Conservation (phyloP, 2,329 filamentous ascomycete species). For the Escovopsis sp. region DNA sequence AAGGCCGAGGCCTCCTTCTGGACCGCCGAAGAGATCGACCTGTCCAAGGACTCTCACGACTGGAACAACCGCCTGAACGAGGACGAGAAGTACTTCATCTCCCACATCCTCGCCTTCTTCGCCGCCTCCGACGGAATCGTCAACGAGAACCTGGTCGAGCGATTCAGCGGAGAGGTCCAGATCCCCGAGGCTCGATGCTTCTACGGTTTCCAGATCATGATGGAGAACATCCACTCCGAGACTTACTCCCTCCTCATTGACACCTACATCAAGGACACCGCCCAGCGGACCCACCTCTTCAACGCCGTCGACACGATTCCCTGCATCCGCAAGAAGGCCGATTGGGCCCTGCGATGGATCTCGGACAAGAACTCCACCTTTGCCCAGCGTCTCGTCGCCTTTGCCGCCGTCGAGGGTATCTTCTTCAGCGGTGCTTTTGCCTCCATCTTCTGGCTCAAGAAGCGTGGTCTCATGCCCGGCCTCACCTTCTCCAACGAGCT, state of each 20-base stretch:
- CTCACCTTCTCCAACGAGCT: slow-evolving; percentile 99
- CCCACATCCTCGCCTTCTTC: slow-evolving; percentile 97
- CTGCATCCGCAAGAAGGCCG: slow-evolving; percentile 95
- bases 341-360: slow-evolving; percentile 96
- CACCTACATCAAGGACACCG: slow-evolving; percentile 96
- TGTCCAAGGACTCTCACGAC: slow-evolving; percentile 97
- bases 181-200: slow-evolving; percentile 97
- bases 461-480: slow-evolving; percentile 97
- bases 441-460: slow-evolving; percentile 99
- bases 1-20: slow-evolving; percentile 99
- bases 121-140: slow-evolving; percentile 97
- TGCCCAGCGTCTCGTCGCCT: slow-evolving; percentile 87
- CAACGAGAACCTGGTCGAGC: slow-evolving; percentile 97
- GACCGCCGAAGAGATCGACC: slow-evolving; percentile 98
- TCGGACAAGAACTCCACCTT: slow-evolving; percentile 87
- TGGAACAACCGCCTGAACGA: slow-evolving; percentile 97
- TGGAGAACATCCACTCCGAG: slow-evolving; percentile 99
- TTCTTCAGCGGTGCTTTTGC: slow-evolving; percentile 99
- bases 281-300: slow-evolving; percentile 87
- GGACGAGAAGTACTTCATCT: slow-evolving; percentile 96
- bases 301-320: slow-evolving; percentile 99
- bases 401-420: slow-evolving; percentile 96
- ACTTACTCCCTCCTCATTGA: slow-evolving; percentile 98
- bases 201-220: slow-evolving; percentile 99
- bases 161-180: slow-evolving; percentile 94